These are phyloP conservation scores for Aotearoamyces nothofagi DNA, from an alignment of 2,329 filamentous ascomycete genomes.

Conservation along the genomic window DNA sequence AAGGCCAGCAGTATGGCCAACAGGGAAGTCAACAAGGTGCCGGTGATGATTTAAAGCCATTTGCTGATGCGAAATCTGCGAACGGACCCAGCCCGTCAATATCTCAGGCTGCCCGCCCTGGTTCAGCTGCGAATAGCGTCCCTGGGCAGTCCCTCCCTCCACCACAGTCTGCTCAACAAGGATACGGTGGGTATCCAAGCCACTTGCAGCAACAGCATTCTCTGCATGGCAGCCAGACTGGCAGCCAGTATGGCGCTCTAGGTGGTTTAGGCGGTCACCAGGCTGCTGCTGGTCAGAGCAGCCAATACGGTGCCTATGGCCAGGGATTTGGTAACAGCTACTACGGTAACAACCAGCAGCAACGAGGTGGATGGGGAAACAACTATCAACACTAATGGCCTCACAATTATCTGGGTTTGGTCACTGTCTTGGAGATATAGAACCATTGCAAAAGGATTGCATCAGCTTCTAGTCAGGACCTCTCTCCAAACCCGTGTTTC, in stretches of 20 bases:
- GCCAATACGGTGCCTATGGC: constrained; percentile 26
- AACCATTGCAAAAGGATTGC: no score
- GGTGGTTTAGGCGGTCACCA: constrained; percentile 33
- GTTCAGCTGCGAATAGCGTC: constrained; percentile 20
- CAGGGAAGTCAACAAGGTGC: constrained; percentile 17
- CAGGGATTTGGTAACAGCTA: constrained; percentile 25
- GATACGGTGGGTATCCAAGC: constrained; percentile 20
- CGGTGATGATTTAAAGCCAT: constrained; percentile 21
- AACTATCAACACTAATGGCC: constrained; percentile 25
- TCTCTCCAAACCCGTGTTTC: no score
- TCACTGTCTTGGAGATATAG: no score
- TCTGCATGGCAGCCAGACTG: constrained; percentile 19
- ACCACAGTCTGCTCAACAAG: constrained; percentile 19
- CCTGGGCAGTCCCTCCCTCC: constrained; percentile 17
- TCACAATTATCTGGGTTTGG: constrained; percentile 1
- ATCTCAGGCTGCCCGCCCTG: constrained; percentile 20
- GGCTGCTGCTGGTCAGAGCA: constrained; percentile 23
- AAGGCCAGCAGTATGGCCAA: constrained; percentile 15
- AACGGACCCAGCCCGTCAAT: constrained; percentile 21
- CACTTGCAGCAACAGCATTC: constrained; percentile 19
- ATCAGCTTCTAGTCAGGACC: no score
- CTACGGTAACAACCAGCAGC: constrained; percentile 22
- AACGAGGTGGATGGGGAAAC: constrained; percentile 30
- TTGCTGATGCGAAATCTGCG: constrained; percentile 19
- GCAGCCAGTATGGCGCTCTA: constrained; percentile 22